Base-by-base conservation (phyloP, 352 stramenopile genomes). In the Globisporangium sylvaticum region DNA sequence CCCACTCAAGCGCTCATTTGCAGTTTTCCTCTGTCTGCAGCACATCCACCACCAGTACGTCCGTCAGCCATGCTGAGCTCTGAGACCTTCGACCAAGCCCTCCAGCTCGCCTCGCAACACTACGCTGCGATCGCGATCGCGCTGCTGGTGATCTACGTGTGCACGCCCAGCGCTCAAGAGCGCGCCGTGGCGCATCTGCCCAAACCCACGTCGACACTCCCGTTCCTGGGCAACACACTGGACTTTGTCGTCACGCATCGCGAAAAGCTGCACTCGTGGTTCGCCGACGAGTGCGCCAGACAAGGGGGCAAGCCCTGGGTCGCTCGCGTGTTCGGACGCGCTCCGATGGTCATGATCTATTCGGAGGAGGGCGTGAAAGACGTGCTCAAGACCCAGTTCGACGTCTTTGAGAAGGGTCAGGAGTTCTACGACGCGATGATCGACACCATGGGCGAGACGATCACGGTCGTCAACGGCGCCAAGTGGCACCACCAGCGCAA, bases 321-420 rank as follows among this genome's bases (percentile, higher is more conserved):
- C 57, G 64, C 85, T 15, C 48, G 68, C 8, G 70, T 84, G 27
- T 58, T 84, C 0, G 78, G 76, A 0, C 67, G 67, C 32, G 56
- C 74, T 2, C 71, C 72, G 7, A 81, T 65, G 10, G 68, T 88
- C 37, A 68, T 90, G 27, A 18, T 90, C 0, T 77, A 68, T 3
- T 77, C 72, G 0, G 64, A 72, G 1, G 67, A 76, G 52, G 60
- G 69, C 4, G 72, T 89, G 4, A 71, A 87, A 31, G 80, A 90
- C 54, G 72, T 85, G 15, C 64, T 83, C 32, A 80, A 81, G 65
- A 77, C 65, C 15, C 77, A 94, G 48, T 84, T 87, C 57, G 72
- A 87, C 50, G 75, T 81, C 52, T 96, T 95, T 46, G 69, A 77
- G 7, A 91, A 93, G 54, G 84, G 79, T 1, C 44, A 69, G 4